Percentiles rank a stretch among this genome's conserved stretches.
phyloP scores from a whole-genome alignment of 257 asterid species.

The Solanum ahanhuiri region DNA sequence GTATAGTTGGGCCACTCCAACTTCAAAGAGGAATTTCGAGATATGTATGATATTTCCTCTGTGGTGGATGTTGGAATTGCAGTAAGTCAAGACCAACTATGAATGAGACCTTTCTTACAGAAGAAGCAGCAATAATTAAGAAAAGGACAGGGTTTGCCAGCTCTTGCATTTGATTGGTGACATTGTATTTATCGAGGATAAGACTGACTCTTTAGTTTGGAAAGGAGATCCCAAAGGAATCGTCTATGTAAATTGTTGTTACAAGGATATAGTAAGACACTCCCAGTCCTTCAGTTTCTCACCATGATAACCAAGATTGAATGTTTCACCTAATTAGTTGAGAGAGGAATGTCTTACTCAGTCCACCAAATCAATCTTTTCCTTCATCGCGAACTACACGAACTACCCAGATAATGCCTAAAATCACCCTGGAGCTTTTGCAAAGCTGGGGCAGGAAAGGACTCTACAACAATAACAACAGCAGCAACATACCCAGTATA shows the following conservation, averaged over 20 bases:
- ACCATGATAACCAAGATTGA: not conserved
- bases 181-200: not conserved
- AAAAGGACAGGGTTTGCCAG: not conserved
- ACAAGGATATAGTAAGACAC: not conserved
- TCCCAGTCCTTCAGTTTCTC: not conserved
- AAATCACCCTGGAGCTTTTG: not conserved
- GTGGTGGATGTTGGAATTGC: not conserved
- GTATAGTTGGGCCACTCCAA: not conserved
- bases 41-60: not conserved
- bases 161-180: not conserved
- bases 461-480: not conserved
- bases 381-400: not conserved
- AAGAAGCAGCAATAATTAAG: not conserved
- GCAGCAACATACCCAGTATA: not conserved
- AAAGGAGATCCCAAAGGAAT: not conserved
- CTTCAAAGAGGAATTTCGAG: not conserved
- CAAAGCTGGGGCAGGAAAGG: not conserved
- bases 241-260: not conserved
- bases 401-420: not conserved
- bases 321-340: not conserved
- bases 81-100: not conserved
- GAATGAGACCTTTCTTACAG: not conserved
- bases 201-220: not conserved
- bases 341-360: not conserved
- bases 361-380: not conserved